A percentile compares a stretch with the other conserved stretches of the same genome.
Evolutionary conservation across 345 rosid species (phyloP).

Genomic region (Brassica rapa): DNA sequence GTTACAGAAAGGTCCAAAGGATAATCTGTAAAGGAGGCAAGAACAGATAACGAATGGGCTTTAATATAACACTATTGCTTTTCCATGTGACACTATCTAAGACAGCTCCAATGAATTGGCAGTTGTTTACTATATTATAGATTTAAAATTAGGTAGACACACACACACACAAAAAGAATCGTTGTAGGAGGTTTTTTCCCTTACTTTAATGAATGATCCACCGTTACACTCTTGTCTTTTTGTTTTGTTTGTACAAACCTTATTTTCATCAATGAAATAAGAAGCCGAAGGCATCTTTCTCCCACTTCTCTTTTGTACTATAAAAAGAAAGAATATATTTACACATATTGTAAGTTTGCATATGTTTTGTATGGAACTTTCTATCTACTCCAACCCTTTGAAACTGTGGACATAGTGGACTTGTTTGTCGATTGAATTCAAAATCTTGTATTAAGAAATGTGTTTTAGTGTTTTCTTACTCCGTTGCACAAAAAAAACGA

Average conservation of each 20-base stretch:
- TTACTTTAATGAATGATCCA: constrained; percentile 28
- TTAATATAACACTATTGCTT: constrained; percentile 33
- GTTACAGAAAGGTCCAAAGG: constrained; percentile 44
- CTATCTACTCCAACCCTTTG: not conserved
- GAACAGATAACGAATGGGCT: constrained; percentile 35
- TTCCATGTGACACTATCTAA: constrained; percentile 37
- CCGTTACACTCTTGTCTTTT: constrained; percentile 36
- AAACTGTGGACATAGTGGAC: not conserved
- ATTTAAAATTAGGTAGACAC: constrained; percentile 31
- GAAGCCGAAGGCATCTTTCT: constrained; percentile 42
- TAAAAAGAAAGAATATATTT: not conserved
- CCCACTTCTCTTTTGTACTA: not conserved
- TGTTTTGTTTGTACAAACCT: constrained; percentile 22
- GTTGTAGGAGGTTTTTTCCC: constrained; percentile 28
- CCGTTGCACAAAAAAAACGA: too few species aligned
- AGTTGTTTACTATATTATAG: constrained; percentile 29
- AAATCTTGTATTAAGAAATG: not conserved
- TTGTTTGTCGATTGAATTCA: not conserved
- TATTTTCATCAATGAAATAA: constrained; percentile 21
- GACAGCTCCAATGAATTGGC: constrained; percentile 43
- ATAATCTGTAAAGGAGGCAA: constrained; percentile 39
- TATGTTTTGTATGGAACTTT: not conserved
- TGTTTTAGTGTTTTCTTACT: not conserved
- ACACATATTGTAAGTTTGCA: not conserved
- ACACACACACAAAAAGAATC: not conserved